These are phyloP conservation scores for Setaria viridis DNA, from an alignment of 202 grass and related monocot genomes.

Conservation along the genomic window DNA sequence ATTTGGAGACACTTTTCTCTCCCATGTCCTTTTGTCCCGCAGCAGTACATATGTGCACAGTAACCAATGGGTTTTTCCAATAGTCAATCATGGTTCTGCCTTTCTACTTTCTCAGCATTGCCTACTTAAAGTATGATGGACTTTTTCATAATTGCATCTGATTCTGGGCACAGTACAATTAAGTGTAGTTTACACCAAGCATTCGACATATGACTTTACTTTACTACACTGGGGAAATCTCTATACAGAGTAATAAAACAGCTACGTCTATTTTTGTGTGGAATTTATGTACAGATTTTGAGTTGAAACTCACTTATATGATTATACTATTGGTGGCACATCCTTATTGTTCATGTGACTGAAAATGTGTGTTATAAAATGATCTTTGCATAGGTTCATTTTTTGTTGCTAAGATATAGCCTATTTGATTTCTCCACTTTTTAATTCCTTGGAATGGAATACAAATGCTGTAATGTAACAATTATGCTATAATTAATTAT, in stretches of 20 bases:
- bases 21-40: constrained; percentile 41
- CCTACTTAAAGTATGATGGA: constrained; percentile 36
- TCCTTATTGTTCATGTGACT: neutral
- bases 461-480: neutral
- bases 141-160: constrained; percentile 38
- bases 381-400: constrained; percentile 34
- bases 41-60: constrained; percentile 33
- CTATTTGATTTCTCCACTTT: neutral
- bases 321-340: neutral
- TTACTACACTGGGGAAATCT: constrained; percentile 40
- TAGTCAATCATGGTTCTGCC: constrained; percentile 15
- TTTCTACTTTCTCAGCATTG: constrained; percentile 19
- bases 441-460: constrained; percentile 22
- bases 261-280: neutral
- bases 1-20: constrained; percentile 37
- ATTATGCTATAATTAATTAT: neutral
- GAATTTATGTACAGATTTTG: constrained; percentile 25
- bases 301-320: constrained; percentile 4
- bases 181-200: constrained; percentile 3
- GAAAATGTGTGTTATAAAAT: constrained; percentile 1
- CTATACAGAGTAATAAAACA: constrained; percentile 19
- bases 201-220: constrained; percentile 29
- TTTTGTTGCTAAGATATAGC: constrained; percentile 3
- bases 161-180: constrained; percentile 8
- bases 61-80: constrained; percentile 12